phyloP scores from a whole-genome alignment of 768 basidiomycete species.

The Pleurotus sapidus region DNA sequence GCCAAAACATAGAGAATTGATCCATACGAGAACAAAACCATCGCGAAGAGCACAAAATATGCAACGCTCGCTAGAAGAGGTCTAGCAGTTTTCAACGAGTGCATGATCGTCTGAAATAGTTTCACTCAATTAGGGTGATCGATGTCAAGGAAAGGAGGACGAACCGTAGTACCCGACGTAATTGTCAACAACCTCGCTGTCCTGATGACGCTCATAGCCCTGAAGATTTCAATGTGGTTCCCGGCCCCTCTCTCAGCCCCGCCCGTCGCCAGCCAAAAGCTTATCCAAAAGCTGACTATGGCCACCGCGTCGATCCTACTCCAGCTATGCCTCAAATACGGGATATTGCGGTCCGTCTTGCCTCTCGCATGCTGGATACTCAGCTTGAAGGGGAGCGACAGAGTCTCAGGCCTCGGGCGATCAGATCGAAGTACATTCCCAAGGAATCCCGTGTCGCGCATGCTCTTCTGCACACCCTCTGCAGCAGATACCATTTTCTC shows the following conservation, averaged over 20 bases:
- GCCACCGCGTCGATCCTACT: slow-evolving; percentile 87
- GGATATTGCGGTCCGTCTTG: slow-evolving; percentile 66
- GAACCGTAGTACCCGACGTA: slow-evolving; percentile 87
- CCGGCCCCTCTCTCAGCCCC: slow-evolving; percentile 60
- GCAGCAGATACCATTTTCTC: slow-evolving; percentile 30
- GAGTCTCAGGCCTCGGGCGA: slow-evolving; percentile 31
- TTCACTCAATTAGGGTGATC: slow-evolving; percentile 10
- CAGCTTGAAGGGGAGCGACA: slow-evolving; percentile 62
- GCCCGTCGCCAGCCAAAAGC: slow-evolving; percentile 65
- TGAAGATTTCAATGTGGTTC: slow-evolving; percentile 81
- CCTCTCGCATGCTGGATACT: slow-evolving; percentile 53
- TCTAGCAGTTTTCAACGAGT: slow-evolving; percentile 84
- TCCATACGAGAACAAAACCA: slow-evolving; percentile 81
- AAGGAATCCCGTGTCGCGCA: slow-evolving; percentile 47
- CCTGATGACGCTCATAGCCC: slow-evolving; percentile 84
- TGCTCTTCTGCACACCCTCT: slow-evolving; percentile 32
- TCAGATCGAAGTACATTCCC: slow-evolving; percentile 47
- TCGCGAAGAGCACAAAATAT: slow-evolving; percentile 89
- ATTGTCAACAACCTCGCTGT: slow-evolving; percentile 81
- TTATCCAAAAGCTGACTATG: slow-evolving; percentile 83
- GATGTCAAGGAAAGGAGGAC: slow-evolving; percentile 20
- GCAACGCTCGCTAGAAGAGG: slow-evolving; percentile 89
- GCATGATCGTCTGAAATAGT: slow-evolving; percentile 67
- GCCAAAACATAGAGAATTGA: not conserved
- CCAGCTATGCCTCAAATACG: slow-evolving; percentile 93